Conservation (phyloP, 768 basidiomycete genomes). For the Boletus reticuloceps region DNA sequence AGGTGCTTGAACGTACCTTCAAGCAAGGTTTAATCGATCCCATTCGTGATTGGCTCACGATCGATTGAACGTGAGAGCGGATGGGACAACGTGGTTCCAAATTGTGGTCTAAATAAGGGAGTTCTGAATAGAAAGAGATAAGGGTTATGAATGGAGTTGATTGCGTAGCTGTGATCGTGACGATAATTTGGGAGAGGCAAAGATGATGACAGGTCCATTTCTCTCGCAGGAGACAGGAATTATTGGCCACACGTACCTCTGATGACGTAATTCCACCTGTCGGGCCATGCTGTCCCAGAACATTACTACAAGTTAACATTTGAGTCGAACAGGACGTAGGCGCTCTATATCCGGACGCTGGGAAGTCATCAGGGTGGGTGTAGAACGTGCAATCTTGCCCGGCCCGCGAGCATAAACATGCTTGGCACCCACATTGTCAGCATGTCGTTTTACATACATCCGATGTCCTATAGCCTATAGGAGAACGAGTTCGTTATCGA, state of each 20-base stretch:
- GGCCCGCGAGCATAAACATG: not conserved
- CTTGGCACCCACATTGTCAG: not conserved
- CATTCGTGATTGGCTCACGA: slow-evolving; percentile 6
- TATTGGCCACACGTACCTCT: slow-evolving; percentile 5
- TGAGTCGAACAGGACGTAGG: not conserved
- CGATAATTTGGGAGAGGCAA: not conserved
- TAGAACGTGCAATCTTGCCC: not conserved
- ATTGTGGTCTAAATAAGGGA: slow-evolving; percentile 3
- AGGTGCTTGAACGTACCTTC: not conserved
- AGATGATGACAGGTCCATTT: not conserved
- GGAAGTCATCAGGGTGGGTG: not conserved
- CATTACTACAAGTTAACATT: not conserved
- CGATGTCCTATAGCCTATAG: not conserved
- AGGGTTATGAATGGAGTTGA: slow-evolving; percentile 2
- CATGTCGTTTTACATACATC: not conserved
- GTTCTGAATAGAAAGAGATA: slow-evolving; percentile 12
- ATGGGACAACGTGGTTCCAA: slow-evolving; percentile 8
- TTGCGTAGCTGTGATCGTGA: not conserved
- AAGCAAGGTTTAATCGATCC: slow-evolving; percentile 21
- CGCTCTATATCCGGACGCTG: not conserved
- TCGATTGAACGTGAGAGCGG: slow-evolving; percentile 12
- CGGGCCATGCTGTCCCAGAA: not conserved
- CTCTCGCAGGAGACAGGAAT: no score
- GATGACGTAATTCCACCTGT: not conserved
- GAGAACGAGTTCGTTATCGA: not conserved